Percentiles rank a stretch among this genome's conserved stretches.
phyloP scores from a whole-genome alignment of 148 eudicot species.

The Vaccinium vitisidaea region DNA sequence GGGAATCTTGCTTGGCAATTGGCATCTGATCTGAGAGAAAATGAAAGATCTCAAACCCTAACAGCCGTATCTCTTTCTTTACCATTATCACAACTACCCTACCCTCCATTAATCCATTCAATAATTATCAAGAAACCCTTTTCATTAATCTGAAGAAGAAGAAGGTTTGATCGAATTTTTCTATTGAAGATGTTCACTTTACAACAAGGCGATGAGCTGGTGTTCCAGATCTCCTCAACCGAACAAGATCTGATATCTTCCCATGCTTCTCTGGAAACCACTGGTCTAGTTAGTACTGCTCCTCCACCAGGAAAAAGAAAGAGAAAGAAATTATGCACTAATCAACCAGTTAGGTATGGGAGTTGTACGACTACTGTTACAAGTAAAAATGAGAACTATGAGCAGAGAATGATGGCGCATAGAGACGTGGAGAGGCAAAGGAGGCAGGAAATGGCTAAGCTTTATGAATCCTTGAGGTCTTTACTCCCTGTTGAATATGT shows the following conservation, averaged over 20 bases:
- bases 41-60: neutral
- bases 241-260: conserved; percentile 16
- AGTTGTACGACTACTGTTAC: neutral
- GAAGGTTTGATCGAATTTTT: neutral
- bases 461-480: conserved; percentile 54
- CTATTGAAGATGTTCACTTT: conserved; percentile 19
- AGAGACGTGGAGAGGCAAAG: conserved; percentile 70
- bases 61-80: conserved; percentile 6
- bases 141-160: neutral
- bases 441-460: conserved; percentile 72
- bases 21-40: neutral
- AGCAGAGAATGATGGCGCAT: conserved; percentile 34
- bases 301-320: neutral
- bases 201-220: conserved; percentile 21
- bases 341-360: neutral
- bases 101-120: neutral
- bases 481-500: conserved; percentile 63
- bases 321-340: neutral
- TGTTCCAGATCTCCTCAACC: conserved; percentile 13
- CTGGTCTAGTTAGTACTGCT: neutral
- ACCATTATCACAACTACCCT: neutral
- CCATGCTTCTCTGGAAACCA: conserved; percentile 8
- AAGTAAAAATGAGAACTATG: neutral
- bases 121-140: neutral
- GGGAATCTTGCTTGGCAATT: neutral